Percentiles rank a stretch among this genome's conserved stretches.
These are phyloP conservation scores for Blastobotrys persicus DNA, from an alignment of 1,139 yeast species.

Conservation along the genomic window DNA sequence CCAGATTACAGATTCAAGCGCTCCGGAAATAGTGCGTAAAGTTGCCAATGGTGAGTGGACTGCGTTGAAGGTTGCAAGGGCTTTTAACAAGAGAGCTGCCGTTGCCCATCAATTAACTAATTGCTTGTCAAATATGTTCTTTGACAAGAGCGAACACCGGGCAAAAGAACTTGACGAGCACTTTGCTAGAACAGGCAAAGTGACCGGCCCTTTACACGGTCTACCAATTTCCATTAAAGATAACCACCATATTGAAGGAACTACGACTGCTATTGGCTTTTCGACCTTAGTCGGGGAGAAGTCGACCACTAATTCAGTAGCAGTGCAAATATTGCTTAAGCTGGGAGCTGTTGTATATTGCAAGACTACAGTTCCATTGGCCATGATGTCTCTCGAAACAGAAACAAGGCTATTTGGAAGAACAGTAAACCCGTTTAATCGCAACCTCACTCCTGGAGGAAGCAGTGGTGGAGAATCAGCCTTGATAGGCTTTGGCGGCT, in stretches of 20 bases:
- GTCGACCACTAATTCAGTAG: slow-evolving; percentile 46
- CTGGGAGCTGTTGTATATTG: slow-evolving; percentile 53
- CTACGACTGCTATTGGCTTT: slow-evolving; percentile 21
- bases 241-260: slow-evolving; percentile 57
- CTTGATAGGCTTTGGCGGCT: slow-evolving; percentile 47
- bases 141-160: slow-evolving; percentile 41
- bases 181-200: slow-evolving; percentile 38
- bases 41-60: slow-evolving; percentile 15
- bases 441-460: slow-evolving; percentile 51
- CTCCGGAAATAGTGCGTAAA: slow-evolving; percentile 6
- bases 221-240: slow-evolving; percentile 57
- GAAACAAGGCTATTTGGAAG: slow-evolving; percentile 46
- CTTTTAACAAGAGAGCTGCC: slow-evolving; percentile 54
- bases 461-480: slow-evolving; percentile 65
- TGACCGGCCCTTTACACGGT: slow-evolving; percentile 51
- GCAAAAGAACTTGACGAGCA: slow-evolving; percentile 44
- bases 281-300: slow-evolving; percentile 29
- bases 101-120: slow-evolving; percentile 54
- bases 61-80: slow-evolving; percentile 18
- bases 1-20: slow-evolving; percentile 16
- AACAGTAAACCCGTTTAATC: slow-evolving; percentile 45
- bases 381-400: slow-evolving; percentile 54
- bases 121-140: slow-evolving; percentile 36
- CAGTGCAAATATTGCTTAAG: slow-evolving; percentile 42
- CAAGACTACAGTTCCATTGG: slow-evolving; percentile 57